Evolutionary conservation across 176 grass and related monocot genomes (phyloP).

Genomic region (Cymbopogon citratus): DNA sequence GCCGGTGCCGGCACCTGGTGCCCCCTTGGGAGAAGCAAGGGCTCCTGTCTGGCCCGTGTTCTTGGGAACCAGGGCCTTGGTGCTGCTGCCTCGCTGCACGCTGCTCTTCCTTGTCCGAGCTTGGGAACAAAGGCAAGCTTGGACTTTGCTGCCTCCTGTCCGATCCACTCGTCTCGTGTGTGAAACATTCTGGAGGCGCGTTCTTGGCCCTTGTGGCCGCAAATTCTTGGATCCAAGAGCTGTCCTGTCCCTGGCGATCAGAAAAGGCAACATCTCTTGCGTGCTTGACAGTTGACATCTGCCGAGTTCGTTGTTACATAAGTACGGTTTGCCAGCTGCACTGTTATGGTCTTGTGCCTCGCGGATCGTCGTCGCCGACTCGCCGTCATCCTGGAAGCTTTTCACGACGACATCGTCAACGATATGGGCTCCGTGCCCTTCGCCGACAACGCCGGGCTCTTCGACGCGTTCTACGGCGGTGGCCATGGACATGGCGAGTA

Average conservation of each 20-base stretch:
- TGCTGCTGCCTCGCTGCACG: constrained; percentile 16
- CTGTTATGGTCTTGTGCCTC: neutral
- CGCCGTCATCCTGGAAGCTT: neutral
- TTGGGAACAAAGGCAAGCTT: neutral
- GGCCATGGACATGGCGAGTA: neutral
- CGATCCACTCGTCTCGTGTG: neutral
- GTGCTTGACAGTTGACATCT: neutral
- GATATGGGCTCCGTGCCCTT: constrained; percentile 19
- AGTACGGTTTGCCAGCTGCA: neutral
- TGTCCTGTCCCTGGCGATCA: neutral
- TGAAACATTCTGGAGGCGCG: constrained; percentile 16
- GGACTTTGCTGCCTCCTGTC: neutral
- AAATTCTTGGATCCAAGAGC: constrained; percentile 26
- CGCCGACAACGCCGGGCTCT: constrained; percentile 6
- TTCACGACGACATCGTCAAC: constrained; percentile 24
- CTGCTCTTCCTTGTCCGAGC: neutral
- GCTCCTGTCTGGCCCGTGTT: constrained; percentile 3
- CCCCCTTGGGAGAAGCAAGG: constrained; percentile 12
- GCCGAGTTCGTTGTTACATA: neutral
- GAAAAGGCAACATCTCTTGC: neutral
- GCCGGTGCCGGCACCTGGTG: neutral
- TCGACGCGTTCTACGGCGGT: constrained; percentile 13
- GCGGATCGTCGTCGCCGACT: neutral
- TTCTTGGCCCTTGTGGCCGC: constrained; percentile 22
- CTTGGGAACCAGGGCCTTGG: constrained; percentile 27